Conservation (phyloP, 2,329 filamentous ascomycete genomes). For the Fusarium sp. region DNA sequence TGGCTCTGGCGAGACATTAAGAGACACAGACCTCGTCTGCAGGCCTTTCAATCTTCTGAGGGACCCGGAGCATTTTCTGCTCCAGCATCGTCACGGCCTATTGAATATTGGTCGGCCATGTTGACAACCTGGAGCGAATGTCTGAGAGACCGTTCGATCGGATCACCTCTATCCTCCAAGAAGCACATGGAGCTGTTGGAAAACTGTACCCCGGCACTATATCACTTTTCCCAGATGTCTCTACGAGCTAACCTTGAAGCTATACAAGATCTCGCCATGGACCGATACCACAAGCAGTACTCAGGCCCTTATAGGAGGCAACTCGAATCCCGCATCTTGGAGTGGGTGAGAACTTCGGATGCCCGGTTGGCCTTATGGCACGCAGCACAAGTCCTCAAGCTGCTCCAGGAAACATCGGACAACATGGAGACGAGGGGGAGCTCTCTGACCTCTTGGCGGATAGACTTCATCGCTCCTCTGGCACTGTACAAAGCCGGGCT, state of each 20-base stretch:
- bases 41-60: background rate
- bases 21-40: background rate
- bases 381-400: background rate
- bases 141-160: background rate
- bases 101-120: background rate
- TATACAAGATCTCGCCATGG: background rate
- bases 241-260: background rate
- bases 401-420: background rate
- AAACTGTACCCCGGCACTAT: background rate
- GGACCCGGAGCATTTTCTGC: background rate
- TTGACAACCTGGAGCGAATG: background rate
- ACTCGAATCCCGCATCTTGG: background rate
- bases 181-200: background rate
- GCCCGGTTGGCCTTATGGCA: background rate
- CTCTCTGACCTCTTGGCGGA: background rate
- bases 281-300: background rate
- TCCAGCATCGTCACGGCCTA: background rate
- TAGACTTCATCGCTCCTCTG: background rate
- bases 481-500: background rate
- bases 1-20: background rate
- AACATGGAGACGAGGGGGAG: background rate
- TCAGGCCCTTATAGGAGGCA: background rate
- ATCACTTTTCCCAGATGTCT: background rate
- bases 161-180: background rate
- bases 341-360: background rate